Evolutionary conservation across 2,329 filamentous ascomycete species (phyloP).

Genomic region (Stachybotrys echinatus): DNA sequence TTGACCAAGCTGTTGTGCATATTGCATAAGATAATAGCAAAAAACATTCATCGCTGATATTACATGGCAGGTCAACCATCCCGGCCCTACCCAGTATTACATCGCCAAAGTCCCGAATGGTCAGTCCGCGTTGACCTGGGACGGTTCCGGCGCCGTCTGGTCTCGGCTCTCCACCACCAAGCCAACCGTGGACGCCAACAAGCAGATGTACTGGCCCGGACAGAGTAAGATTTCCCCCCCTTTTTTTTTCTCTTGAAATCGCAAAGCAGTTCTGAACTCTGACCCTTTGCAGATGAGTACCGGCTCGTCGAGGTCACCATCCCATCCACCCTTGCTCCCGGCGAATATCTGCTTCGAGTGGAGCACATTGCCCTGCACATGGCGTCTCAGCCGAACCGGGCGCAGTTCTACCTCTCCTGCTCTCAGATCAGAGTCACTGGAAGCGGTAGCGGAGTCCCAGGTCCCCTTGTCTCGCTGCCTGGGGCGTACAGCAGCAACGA

Average conservation of each 20-base stretch:
- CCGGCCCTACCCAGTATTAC: neutral
- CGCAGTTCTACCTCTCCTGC: neutral
- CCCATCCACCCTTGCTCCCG: neutral
- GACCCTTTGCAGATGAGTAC: neutral
- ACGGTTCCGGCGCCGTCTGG: neutral
- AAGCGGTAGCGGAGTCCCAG: neutral
- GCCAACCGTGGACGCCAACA: neutral
- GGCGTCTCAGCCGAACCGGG: neutral
- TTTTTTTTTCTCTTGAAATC: no score
- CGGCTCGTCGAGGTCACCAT: neutral
- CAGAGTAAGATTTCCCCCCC: neutral
- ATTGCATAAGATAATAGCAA: neutral
- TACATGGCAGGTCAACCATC: neutral
- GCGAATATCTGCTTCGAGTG: conserved; percentile 1
- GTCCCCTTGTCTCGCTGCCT: neutral
- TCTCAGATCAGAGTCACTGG: neutral
- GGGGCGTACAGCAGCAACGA: neutral
- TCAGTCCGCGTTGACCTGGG: neutral
- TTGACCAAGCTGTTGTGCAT: no score
- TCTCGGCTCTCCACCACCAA: neutral
- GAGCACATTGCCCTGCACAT: conserved; percentile 1
- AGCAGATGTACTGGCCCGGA: neutral
- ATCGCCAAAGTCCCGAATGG: neutral
- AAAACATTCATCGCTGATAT: neutral
- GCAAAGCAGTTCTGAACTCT: no score